Conservation (phyloP, 1,284 basidiomycete species). For the Gomphus bonarii region DNA sequence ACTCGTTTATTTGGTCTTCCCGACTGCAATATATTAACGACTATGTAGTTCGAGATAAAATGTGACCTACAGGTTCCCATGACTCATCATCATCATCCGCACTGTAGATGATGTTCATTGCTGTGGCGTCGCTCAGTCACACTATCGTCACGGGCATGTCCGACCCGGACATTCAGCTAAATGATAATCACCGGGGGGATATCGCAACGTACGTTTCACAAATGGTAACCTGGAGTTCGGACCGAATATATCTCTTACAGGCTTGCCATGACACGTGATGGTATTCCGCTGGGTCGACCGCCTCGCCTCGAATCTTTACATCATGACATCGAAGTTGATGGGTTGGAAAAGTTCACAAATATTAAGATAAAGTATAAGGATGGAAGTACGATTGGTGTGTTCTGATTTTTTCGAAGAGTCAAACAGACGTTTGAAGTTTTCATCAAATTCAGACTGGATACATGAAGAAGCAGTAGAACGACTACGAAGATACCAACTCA, state of each 20-base stretch:
- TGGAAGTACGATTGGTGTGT: slow-evolving; percentile 12
- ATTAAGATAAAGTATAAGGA: slow-evolving; percentile 5
- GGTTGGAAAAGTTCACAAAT: neutral
- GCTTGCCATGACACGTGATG: neutral
- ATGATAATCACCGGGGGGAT: neutral
- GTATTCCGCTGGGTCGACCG: neutral
- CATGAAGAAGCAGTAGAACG: slow-evolving; percentile 58
- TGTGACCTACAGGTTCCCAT: slow-evolving; percentile 6
- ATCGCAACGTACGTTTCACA: neutral
- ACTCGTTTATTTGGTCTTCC: slow-evolving; percentile 9
- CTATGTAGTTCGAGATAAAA: neutral
- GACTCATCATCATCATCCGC: neutral
- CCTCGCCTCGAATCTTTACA: neutral
- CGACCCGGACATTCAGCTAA: neutral
- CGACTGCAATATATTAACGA: neutral
- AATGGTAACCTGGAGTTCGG: neutral
- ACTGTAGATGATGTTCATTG: neutral
- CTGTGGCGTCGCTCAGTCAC: neutral
- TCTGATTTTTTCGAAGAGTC: neutral
- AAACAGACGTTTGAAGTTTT: neutral
- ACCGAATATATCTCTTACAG: neutral
- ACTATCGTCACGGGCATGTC: slow-evolving; percentile 2
- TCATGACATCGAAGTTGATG: neutral
- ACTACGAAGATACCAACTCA: slow-evolving; percentile 39
- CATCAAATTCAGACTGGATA: slow-evolving; percentile 43